Evolutionary conservation across 768 basidiomycete species (phyloP).

Genomic region (Trametes maxima): DNA sequence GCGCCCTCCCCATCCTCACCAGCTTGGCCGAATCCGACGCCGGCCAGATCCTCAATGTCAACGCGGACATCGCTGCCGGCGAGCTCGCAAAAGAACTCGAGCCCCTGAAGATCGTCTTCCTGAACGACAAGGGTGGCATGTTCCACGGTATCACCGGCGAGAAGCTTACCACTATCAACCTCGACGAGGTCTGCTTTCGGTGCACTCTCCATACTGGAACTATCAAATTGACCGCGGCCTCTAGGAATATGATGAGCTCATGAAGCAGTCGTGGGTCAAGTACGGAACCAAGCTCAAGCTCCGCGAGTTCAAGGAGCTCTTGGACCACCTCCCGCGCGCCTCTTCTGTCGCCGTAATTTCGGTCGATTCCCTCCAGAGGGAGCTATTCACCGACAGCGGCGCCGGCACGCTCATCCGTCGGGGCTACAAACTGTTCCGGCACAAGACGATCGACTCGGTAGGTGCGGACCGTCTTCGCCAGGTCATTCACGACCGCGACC

Average conservation of each 20-base stretch:
- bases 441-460: constrained; percentile 75
- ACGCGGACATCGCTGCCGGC: constrained; percentile 97
- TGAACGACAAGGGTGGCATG: constrained; percentile 98
- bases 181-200: constrained; percentile 75
- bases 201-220: neutral
- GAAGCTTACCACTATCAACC: constrained; percentile 94
- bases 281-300: constrained; percentile 99
- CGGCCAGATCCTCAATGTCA: constrained; percentile 99
- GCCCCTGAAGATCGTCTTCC: constrained; percentile 97
- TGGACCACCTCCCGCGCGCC: constrained; percentile 96
- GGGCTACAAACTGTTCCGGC: constrained; percentile 97
- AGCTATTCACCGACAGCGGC: constrained; percentile 97
- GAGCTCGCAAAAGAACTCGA: constrained; percentile 98
- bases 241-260: constrained; percentile 92
- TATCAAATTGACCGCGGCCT: neutral
- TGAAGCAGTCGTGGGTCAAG: constrained; percentile 99
- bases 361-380: constrained; percentile 89
- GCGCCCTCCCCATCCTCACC: constrained; percentile 94
- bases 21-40: constrained; percentile 92
- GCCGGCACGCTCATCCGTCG: constrained; percentile 98
- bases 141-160: constrained; percentile 98
- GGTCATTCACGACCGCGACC: constrained; percentile 94
- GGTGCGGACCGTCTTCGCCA: constrained; percentile 95
- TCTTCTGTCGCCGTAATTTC: constrained; percentile 99
- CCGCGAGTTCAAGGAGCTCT: constrained; percentile 97